Percentiles rank a stretch among this genome's conserved stretches.
These are phyloP conservation scores for Mycena sp. DNA, from an alignment of 1,284 basidiomycete species.

Conservation along the genomic window DNA sequence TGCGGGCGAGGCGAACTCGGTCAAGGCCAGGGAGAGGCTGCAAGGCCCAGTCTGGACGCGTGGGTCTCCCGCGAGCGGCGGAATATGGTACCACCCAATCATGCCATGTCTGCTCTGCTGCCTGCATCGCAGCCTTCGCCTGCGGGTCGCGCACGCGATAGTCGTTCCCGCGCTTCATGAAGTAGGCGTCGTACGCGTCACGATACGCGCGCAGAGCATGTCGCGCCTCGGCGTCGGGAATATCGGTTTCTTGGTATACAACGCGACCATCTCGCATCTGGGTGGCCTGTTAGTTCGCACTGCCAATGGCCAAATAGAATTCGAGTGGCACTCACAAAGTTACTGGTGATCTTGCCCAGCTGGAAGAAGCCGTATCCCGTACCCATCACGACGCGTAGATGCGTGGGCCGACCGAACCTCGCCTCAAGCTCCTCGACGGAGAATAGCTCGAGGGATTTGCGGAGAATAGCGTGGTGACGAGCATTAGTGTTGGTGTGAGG, in stretches of 20 bases:
- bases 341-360: background rate
- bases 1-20: background rate
- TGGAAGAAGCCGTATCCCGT: background rate
- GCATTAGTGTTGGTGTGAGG: background rate
- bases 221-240: conserved; percentile 34
- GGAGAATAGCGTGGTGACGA: background rate
- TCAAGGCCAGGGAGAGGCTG: too few species aligned
- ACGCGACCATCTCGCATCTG: background rate
- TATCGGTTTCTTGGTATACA: conserved; percentile 21
- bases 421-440: background rate
- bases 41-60: background rate
- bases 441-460: background rate
- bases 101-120: background rate
- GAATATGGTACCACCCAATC: background rate
- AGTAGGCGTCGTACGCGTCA: background rate
- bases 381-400: background rate
- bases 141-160: too few species aligned
- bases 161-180: background rate
- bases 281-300: background rate
- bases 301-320: background rate
- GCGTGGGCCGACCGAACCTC: background rate
- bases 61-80: background rate
- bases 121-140: background rate
- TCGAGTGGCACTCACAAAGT: background rate
- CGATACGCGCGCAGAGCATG: conserved; percentile 31